Base-by-base conservation (phyloP, 768 basidiomycete genomes). In the Epithele typhae region DNA sequence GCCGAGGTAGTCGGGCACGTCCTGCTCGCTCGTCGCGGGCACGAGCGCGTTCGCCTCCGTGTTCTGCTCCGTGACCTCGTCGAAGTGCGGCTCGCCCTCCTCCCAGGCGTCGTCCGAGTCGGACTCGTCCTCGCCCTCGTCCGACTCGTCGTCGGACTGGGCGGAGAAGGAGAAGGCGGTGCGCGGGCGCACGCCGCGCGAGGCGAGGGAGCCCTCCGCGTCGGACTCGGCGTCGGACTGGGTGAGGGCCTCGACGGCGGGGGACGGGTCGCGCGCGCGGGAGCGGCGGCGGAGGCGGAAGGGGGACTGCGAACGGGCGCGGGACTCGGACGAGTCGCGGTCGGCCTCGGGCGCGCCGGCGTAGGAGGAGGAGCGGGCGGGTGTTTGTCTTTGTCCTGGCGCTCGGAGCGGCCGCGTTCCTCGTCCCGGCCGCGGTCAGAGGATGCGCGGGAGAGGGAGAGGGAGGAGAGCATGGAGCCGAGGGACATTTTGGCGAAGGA, bases 11-110 rank as follows among this genome's bases (percentile, higher is more conserved):
- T 94, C 92, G 0, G 84, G 78, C 45, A 75, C 61, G 39, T 85
- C 84, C 15, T 67, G 71, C 43, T 86, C 85, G 8, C 74, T 77
- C 8, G 8, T 17, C 2, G 69, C 64, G 0, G 71, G 62, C 19
- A 73, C 68, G 25, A 83, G 71, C 1, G 87, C 78, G 58, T 94
- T 94, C 54, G 75, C 81, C 64, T 91, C 87, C 1, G 93, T 95
- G 64, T 97, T 97, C 55, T 79, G 75, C 63, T 87, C 86, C 0
- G 93, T 97, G 54, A 87, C 71, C 30, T 81, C 76, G 65, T 95
- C 90, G 51, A 92, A 84, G 49, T 77, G 75, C 40, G 73, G 74
- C 38, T 73, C 75, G 22, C 78, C 78, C 33, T 80, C 79, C 49
- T 76, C 77, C 66, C 77, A 81, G 44, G 73, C 70, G 8, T 76